phyloP scores from a whole-genome alignment of 2,329 filamentous ascomycete genomes.

The Colletotrichum eleusines region DNA sequence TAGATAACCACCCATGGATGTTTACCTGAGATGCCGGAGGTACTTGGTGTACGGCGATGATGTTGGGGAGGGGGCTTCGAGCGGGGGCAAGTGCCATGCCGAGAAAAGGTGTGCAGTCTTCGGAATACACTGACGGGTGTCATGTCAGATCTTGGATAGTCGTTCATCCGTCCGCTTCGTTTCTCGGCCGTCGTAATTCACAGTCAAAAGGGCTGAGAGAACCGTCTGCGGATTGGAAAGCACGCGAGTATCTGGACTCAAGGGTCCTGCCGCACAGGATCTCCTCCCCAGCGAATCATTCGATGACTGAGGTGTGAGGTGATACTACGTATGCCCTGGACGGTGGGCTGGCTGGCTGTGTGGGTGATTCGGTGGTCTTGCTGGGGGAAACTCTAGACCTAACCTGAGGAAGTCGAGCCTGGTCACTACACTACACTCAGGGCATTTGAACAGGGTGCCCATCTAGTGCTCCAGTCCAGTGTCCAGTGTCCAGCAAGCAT shows the following conservation, averaged over 20 bases:
- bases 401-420: constrained; percentile 21
- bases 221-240: not conserved
- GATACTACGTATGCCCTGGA: constrained; percentile 25
- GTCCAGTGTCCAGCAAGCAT: constrained; percentile 12
- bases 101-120: not conserved
- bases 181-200: no score
- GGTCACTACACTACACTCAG: not conserved
- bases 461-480: constrained; percentile 2
- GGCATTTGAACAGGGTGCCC: no score
- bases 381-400: constrained; percentile 26
- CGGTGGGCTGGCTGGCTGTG: constrained; percentile 32
- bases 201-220: not conserved
- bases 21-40: constrained; percentile 6
- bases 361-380: constrained; percentile 22
- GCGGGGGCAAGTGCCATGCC: not conserved
- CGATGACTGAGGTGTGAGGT: constrained; percentile 27
- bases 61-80: not conserved
- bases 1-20: constrained; percentile 15
- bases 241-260: not conserved
- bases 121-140: not conserved
- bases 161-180: not conserved
- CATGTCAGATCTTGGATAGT: not conserved
- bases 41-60: constrained; percentile 17
- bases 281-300: constrained; percentile 17
- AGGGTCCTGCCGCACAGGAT: constrained; percentile 10